Evolutionary conservation across 2,329 filamentous ascomycete genomes (phyloP).

Genomic region (Zarea fungicola): DNA sequence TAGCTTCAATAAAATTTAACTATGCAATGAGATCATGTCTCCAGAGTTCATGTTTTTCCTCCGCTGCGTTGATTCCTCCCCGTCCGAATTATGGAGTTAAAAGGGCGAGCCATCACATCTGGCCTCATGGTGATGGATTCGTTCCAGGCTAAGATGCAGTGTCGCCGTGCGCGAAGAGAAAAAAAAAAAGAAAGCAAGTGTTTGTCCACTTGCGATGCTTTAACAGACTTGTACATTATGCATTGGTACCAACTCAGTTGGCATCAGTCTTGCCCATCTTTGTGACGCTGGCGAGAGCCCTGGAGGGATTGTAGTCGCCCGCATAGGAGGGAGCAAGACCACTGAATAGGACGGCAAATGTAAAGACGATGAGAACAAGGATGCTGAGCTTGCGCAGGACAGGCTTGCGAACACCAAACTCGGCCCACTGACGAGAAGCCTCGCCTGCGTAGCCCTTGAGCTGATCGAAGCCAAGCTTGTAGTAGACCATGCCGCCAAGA

Average conservation of each 20-base stretch:
- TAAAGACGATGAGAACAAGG: constrained; percentile 56
- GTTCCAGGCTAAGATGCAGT: background rate
- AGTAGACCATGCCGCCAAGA: constrained; percentile 71
- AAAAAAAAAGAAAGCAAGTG: background rate
- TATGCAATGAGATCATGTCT: background rate
- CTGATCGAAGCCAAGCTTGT: constrained; percentile 71
- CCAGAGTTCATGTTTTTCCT: background rate
- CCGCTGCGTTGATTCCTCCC: background rate
- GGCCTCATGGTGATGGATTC: background rate
- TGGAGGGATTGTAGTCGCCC: constrained; percentile 48
- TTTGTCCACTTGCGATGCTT: background rate
- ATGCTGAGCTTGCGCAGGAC: constrained; percentile 72
- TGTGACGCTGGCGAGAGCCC: constrained; percentile 43
- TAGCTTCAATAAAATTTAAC: constrained; percentile 8
- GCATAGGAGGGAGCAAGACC: constrained; percentile 59
- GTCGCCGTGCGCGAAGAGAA: background rate
- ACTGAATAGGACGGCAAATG: constrained; percentile 66
- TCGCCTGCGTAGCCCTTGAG: constrained; percentile 67
- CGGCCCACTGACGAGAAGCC: constrained; percentile 65
- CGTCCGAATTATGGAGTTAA: background rate
- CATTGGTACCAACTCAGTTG: constrained; percentile 8
- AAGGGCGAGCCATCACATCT: background rate
- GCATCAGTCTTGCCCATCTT: constrained; percentile 38
- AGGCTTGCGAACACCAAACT: constrained; percentile 70
- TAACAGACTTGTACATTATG: background rate